Conservation (phyloP, 2,329 filamentous ascomycete species). For the Neopestalotiopsis sp. region DNA sequence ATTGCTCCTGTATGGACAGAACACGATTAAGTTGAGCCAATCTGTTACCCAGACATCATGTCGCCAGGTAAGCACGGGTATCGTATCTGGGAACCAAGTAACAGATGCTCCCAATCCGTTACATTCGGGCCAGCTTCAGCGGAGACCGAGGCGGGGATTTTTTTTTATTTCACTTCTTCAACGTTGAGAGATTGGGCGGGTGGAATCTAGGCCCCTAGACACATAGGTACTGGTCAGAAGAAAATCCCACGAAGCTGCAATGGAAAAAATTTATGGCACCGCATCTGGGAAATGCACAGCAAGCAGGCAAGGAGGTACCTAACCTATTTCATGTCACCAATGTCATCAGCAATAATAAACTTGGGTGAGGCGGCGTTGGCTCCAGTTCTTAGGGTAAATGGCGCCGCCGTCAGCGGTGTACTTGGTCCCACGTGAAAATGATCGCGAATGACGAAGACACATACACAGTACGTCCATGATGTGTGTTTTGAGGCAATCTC, state of each 20-base stretch:
- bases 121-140: not conserved
- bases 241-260: too few species aligned
- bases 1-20: not conserved
- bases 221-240: too few species aligned
- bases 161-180: not conserved
- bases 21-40: not conserved
- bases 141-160: not conserved
- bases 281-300: too few species aligned
- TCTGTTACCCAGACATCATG: not conserved
- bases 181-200: too few species aligned
- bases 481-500: not conserved
- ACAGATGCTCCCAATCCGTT: not conserved
- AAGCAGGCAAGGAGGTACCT: too few species aligned
- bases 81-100: not conserved
- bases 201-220: too few species aligned
- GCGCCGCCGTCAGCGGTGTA: conserved; percentile 10
- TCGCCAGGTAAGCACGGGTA: too few species aligned
- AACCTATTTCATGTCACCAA: too few species aligned
- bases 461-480: not conserved
- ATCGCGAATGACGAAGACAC: conserved; percentile 5
- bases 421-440: conserved; percentile 3
- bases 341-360: conserved; percentile 5
- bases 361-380: conserved; percentile 15
- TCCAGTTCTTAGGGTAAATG: conserved; percentile 11
- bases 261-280: too few species aligned